A percentile compares a stretch with the other conserved stretches of the same genome.
Conservation (phyloP, 78 protist genomes). For the Creolimax fragrantissima region DNA sequence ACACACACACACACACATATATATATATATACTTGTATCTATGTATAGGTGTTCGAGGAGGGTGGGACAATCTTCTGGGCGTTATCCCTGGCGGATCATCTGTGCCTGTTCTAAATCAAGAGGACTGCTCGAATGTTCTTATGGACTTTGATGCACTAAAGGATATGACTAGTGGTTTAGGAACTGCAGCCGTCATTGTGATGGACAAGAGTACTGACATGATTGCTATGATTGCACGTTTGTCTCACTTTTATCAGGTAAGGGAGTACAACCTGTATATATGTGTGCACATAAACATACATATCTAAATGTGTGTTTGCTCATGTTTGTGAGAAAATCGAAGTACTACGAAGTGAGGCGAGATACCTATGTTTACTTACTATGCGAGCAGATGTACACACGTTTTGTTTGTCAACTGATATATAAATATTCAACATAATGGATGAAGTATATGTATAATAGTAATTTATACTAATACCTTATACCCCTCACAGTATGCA, state of each 20-base stretch:
- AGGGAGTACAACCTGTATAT: not conserved
- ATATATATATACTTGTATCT: too few species aligned
- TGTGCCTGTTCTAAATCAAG: conserved; percentile 83
- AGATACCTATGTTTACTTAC: too few species aligned
- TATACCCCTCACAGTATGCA: too few species aligned
- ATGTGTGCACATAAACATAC: not conserved
- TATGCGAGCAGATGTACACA: too few species aligned
- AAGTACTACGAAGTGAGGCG: not conserved
- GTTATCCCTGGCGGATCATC: conserved; percentile 96
- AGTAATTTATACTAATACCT: too few species aligned
- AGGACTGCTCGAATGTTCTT: conserved; percentile 77
- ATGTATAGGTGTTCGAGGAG: conserved; percentile 87
- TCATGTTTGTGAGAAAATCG: not conserved
- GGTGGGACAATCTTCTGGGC: conserved; percentile 92
- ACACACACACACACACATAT: too few species aligned
- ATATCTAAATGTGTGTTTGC: not conserved
- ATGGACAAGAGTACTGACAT: conserved; percentile 85
- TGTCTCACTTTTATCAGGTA: conserved; percentile 71
- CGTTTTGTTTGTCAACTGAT: too few species aligned
- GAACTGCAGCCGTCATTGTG: conserved; percentile 97
- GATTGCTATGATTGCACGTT: conserved; percentile 73
- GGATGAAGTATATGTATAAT: too few species aligned
- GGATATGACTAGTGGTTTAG: conserved; percentile 78
- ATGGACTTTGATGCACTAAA: conserved; percentile 93
- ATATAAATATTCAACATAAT: too few species aligned